Evolutionary conservation across 2,329 filamentous ascomycete genomes (phyloP).

Genomic region (Talaromyces albobiverticillius): DNA sequence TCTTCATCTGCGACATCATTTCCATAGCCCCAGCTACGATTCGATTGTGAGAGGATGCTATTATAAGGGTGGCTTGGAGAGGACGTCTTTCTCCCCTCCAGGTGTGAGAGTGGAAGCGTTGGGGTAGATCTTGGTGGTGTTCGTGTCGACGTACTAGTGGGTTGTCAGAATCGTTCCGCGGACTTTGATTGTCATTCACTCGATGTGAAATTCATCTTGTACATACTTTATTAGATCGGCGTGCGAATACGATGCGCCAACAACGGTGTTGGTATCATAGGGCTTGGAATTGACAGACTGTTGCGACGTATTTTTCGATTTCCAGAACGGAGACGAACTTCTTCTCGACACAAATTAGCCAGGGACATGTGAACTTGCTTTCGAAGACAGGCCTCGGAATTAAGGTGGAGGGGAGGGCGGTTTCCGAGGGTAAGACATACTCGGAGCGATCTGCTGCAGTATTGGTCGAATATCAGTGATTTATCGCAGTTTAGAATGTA

Average conservation of each 20-base stretch:
- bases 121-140: slow-evolving; percentile 68
- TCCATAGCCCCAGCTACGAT: slow-evolving; percentile 76
- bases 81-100: slow-evolving; percentile 29
- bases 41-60: slow-evolving; percentile 75
- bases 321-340: slow-evolving; percentile 87
- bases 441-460: slow-evolving; percentile 34
- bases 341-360: slow-evolving; percentile 51
- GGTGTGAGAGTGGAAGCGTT: slow-evolving; percentile 48
- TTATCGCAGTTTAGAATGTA: slow-evolving; percentile 13
- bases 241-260: slow-evolving; percentile 94
- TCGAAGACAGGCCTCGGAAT: slow-evolving; percentile 1
- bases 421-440: slow-evolving; percentile 25
- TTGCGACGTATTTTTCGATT: slow-evolving; percentile 53
- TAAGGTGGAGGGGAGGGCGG: background rate
- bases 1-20: slow-evolving; percentile 65
- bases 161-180: background rate
- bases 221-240: slow-evolving; percentile 83
- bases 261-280: slow-evolving; percentile 69
- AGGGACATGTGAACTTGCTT: slow-evolving; percentile 20
- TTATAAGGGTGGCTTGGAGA: slow-evolving; percentile 73
- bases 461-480: slow-evolving; percentile 23
- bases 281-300: slow-evolving; percentile 55
- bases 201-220: slow-evolving; percentile 36
- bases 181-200: background rate
- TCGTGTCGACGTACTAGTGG: slow-evolving; percentile 49